Percentiles rank a stretch among this genome's conserved stretches.
phyloP scores from a whole-genome alignment of 106 monocot species.

The Allium fistulosum region DNA sequence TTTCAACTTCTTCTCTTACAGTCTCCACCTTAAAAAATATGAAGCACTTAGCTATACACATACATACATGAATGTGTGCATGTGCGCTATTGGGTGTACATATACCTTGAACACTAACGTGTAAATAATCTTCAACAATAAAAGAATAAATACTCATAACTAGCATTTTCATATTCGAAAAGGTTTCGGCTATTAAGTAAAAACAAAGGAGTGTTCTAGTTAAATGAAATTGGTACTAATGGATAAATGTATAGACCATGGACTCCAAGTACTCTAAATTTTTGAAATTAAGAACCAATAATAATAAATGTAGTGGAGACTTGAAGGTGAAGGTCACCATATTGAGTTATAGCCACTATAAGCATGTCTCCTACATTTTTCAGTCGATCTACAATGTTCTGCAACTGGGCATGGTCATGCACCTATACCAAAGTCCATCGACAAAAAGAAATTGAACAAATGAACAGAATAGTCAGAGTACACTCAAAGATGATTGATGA shows the following conservation, averaged over 20 bases:
- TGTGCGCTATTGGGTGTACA: too few relatives aligned
- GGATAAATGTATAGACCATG: constrained; percentile 29
- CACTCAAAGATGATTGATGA: too few relatives aligned
- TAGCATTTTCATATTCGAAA: too few relatives aligned
- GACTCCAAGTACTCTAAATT: constrained; percentile 65
- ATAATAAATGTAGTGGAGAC: constrained; percentile 79
- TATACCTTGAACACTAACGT: too few relatives aligned
- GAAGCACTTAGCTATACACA: constrained; percentile 6
- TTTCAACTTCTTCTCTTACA: constrained; percentile 77
- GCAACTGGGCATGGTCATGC: constrained; percentile 74
- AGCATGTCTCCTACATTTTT: constrained; percentile 90
- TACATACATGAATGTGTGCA: too few relatives aligned
- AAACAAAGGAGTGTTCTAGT: background rate
- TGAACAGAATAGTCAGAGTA: background rate
- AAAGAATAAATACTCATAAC: too few relatives aligned
- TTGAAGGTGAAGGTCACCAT: constrained; percentile 93
- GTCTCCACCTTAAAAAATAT: constrained; percentile 39
- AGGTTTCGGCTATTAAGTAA: too few relatives aligned
- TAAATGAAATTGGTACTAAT: background rate
- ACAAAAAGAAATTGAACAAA: background rate
- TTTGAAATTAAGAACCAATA: constrained; percentile 76
- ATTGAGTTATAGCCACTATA: constrained; percentile 63
- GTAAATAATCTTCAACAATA: too few relatives aligned
- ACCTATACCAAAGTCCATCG: constrained; percentile 87
- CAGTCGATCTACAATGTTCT: constrained; percentile 80